Evolutionary conservation across 352 stramenopile genomes (phyloP), one percentile per base, ranked within the genome.

Genomic region (Poterioochromonas sp.): DNA sequence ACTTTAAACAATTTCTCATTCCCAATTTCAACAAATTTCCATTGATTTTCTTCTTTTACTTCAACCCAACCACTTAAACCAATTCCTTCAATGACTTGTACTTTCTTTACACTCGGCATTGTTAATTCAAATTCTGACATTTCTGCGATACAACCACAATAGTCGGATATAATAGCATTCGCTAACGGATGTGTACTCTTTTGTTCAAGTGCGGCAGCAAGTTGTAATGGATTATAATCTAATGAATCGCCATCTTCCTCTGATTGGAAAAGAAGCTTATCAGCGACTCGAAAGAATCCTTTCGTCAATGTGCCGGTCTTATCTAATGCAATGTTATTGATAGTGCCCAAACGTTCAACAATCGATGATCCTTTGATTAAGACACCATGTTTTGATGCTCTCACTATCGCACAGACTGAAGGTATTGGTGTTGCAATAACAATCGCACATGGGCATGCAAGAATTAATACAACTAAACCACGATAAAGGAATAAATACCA

Each of bases 241-340:
- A n/a, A n/a, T n/a, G n/a, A n/a, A n/a, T n/a, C n/a, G n/a, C n/a
- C n/a, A n/a, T n/a, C n/a, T n/a, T n/a, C n/a, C n/a, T n/a, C n/a
- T n/a, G n/a, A 34, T 15, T 12, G 12, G 65, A 74, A 68, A 11
- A 44, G 11, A 20, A 65, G 47, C n/a, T 41, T 63, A 15, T 44
- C 47, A 64, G 0, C 15, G 34, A 78, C 47, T 29, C 26, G 3
- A 11, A 69, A 78, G 29, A 68, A 69, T 3, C 44, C 71, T 29
- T 69, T 78, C 26, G 71, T 78, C 47, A 78, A 65, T n/a, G 71
- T 78, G 15, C 71, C 71, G 29, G 71, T 78, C 32, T 78, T 78
- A 39, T 78, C 71, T 26, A 65, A 3, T 1, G 43, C 71, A n/a
- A 69, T 18, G 2, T 8, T 34, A 37, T 78, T 37, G 12, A 69